phyloP scores from a whole-genome alignment of 441 rosid species.

The Croton setiger region DNA sequence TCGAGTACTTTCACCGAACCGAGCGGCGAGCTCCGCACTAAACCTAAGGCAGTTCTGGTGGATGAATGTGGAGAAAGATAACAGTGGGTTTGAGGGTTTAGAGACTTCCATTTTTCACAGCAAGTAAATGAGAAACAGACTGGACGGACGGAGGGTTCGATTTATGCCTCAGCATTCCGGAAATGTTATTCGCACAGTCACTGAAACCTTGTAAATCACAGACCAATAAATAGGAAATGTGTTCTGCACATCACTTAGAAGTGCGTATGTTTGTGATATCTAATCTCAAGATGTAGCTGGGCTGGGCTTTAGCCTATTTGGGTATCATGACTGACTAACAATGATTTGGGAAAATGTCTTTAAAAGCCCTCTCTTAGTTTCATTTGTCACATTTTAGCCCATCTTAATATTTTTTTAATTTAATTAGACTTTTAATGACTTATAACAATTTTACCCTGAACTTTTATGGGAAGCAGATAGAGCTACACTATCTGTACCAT shows the following conservation, averaged over 20 bases:
- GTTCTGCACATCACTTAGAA: not conserved
- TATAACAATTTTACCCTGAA: too few relatives aligned
- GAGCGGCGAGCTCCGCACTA: constrained; percentile 52
- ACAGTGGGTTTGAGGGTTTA: constrained; percentile 55
- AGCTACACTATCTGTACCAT: too few relatives aligned
- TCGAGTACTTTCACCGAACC: constrained; percentile 57
- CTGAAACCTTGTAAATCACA: not conserved
- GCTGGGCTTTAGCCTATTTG: not conserved
- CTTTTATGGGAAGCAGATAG: too few relatives aligned
- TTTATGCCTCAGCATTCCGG: not conserved
- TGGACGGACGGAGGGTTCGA: not conserved
- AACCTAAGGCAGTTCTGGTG: constrained; percentile 63
- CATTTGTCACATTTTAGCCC: too few relatives aligned
- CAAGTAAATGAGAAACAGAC: not conserved
- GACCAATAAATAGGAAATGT: not conserved
- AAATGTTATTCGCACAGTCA: not conserved
- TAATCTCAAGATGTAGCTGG: not conserved
- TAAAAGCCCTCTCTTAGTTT: too few relatives aligned
- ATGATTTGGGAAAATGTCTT: too few relatives aligned
- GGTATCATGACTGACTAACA: not conserved
- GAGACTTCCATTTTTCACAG: constrained; percentile 49
- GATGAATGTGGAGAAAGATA: constrained; percentile 62
- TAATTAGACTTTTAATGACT: too few relatives aligned
- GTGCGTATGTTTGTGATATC: not conserved
- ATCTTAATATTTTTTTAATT: too few relatives aligned